These are phyloP conservation scores for Fusarium nodosum DNA, from an alignment of 2,329 filamentous ascomycete genomes.

Conservation along the genomic window DNA sequence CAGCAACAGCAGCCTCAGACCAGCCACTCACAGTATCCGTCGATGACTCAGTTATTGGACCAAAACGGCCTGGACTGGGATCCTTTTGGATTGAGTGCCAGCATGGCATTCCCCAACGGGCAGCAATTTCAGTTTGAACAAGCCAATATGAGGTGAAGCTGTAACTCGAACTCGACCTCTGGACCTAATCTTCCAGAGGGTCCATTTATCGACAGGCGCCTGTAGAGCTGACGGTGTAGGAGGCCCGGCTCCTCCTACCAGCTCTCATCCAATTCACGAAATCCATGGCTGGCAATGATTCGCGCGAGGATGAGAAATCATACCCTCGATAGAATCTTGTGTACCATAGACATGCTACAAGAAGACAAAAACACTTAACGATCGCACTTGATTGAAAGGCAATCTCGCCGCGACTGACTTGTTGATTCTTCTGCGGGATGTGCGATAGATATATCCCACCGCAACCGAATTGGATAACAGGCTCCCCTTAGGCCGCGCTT, in stretches of 20 bases:
- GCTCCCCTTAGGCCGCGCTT: constrained; percentile 8
- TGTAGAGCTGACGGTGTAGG: constrained; percentile 28
- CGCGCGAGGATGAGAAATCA: constrained; percentile 15
- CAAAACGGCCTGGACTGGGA: constrained; percentile 87
- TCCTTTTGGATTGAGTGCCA: constrained; percentile 91
- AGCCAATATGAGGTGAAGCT: constrained; percentile 63
- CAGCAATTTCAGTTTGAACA: constrained; percentile 83
- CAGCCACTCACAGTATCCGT: constrained; percentile 66
- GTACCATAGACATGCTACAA: constrained; percentile 24
- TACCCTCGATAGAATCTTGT: constrained; percentile 2
- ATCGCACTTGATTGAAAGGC: constrained; percentile 43
- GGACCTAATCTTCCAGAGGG: constrained; percentile 24
- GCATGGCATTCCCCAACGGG: constrained; percentile 88
- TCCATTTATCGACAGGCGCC: constrained; percentile 28
- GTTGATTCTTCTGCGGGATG: constrained; percentile 38
- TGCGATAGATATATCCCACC: constrained; percentile 49
- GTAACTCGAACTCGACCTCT: constrained; percentile 17
- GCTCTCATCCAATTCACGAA: constrained; percentile 31
- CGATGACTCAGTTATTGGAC: constrained; percentile 75
- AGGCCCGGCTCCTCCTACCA: constrained; percentile 9
- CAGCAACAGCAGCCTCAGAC: constrained; percentile 39
- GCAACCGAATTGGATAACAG: constrained; percentile 31
- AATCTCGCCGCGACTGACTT: constrained; percentile 45
- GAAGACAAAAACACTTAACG: constrained; percentile 39
- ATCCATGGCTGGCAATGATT: constrained; percentile 23